Percentiles rank a stretch among this genome's conserved stretches.
Evolutionary conservation across 805 yeast species (phyloP).

Genomic region (Ogataea methanolica): DNA sequence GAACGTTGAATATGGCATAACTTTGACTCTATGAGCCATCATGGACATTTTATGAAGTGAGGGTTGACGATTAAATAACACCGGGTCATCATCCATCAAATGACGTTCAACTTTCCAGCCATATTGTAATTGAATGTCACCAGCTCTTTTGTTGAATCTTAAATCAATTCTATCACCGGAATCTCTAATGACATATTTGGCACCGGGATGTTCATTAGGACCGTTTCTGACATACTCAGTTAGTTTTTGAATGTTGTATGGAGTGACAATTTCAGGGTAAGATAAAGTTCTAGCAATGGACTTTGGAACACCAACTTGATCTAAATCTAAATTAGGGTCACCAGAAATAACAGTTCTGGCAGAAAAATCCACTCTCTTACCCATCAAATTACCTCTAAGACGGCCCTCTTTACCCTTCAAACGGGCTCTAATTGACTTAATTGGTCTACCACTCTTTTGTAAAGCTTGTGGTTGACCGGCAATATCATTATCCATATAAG

Average conservation of each 20-base stretch:
- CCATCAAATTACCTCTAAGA: slow-evolving; percentile 97
- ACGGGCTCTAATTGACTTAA: slow-evolving; percentile 98
- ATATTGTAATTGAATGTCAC: slow-evolving; percentile 94
- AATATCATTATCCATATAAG: slow-evolving; percentile 98
- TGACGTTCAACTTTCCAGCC: slow-evolving; percentile 99
- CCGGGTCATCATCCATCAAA: slow-evolving; percentile 96
- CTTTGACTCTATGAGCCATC: slow-evolving; percentile 99
- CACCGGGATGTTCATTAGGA: slow-evolving; percentile 99
- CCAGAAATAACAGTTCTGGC: slow-evolving; percentile 99
- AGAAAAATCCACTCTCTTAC: slow-evolving; percentile 98
- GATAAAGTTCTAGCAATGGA: slow-evolving; percentile 93
- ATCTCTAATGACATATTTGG: slow-evolving; percentile 95
- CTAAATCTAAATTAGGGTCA: slow-evolving; percentile 95
- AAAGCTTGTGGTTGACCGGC: slow-evolving; percentile 99
- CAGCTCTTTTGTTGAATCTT: slow-evolving; percentile 95
- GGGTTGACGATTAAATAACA: slow-evolving; percentile 97
- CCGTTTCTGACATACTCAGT: slow-evolving; percentile 96
- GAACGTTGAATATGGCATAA: slow-evolving; percentile 98
- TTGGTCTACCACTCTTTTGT: slow-evolving; percentile 98
- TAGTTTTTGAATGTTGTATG: slow-evolving; percentile 89
- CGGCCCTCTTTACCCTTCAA: slow-evolving; percentile 99
- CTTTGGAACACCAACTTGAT: slow-evolving; percentile 98
- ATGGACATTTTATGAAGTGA: slow-evolving; percentile 98
- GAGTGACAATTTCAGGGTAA: slow-evolving; percentile 97
- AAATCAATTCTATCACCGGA: slow-evolving; percentile 98